phyloP scores from a whole-genome alignment of 2,329 filamentous ascomycete species.

The Cladosporium austrohemisphaericum region DNA sequence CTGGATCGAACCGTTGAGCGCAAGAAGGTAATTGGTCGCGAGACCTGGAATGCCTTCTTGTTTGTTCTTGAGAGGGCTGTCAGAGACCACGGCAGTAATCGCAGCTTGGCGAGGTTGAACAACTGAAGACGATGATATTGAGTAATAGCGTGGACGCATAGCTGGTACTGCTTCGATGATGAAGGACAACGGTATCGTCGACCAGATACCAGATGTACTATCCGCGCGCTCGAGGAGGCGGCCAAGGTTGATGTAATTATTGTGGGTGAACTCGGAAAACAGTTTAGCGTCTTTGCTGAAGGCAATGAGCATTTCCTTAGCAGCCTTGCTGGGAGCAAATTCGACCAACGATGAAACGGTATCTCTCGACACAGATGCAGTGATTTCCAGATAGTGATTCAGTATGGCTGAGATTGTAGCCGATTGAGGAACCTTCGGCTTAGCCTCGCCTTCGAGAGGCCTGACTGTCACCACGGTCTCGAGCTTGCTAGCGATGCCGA shows the following conservation, averaged over 20 bases:
- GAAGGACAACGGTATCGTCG: conserved; percentile 59
- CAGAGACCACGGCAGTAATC: conserved; percentile 61
- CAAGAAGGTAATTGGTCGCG: conserved; percentile 38
- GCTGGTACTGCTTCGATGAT: conserved; percentile 36
- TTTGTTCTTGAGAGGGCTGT: conserved; percentile 15
- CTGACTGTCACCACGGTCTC: conserved; percentile 27
- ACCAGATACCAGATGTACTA: conserved; percentile 31
- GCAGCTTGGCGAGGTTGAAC: conserved; percentile 17
- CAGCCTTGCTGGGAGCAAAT: conserved; percentile 12
- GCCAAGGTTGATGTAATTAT: conserved; percentile 42
- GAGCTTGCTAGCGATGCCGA: conserved; percentile 50
- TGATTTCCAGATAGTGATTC: conserved; percentile 66
- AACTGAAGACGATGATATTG: conserved; percentile 25
- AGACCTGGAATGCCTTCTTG: conserved; percentile 36
- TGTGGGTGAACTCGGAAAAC: conserved; percentile 51
- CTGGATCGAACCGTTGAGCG: conserved; percentile 33
- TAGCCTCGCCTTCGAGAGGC: conserved; percentile 29
- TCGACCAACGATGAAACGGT: conserved; percentile 39
- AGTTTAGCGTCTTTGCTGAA: conserved; percentile 27
- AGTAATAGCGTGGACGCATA: conserved; percentile 26
- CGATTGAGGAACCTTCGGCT: conserved; percentile 24
- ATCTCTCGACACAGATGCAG: conserved; percentile 57
- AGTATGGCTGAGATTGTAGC: conserved; percentile 59
- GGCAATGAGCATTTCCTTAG: conserved; percentile 47
- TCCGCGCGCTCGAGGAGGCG: conserved; percentile 63